phyloP scores from a whole-genome alignment of 148 eudicot genomes.

The Arbutus unedo region DNA sequence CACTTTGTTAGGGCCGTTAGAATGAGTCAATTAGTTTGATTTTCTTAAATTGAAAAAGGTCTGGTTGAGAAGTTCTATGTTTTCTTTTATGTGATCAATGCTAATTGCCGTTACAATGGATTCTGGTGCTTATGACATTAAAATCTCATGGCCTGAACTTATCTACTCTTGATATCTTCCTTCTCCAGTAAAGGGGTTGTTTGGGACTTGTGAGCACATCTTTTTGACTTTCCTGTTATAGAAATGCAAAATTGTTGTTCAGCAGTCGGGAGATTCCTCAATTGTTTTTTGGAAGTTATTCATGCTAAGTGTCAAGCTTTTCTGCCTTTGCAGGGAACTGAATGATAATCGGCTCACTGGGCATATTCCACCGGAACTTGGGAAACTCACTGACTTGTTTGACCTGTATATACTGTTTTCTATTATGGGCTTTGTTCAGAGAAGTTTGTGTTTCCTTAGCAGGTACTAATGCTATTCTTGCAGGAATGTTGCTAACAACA shows the following conservation, averaged over 20 bases:
- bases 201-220: neutral
- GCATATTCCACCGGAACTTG: slow-evolving; percentile 81
- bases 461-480: slow-evolving; percentile 12
- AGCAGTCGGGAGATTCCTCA: neutral
- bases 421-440: neutral
- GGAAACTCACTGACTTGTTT: slow-evolving; percentile 86
- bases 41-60: neutral
- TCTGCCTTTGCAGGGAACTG: slow-evolving; percentile 58
- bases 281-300: neutral
- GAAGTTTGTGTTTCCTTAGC: neutral
- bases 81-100: slow-evolving; percentile 3
- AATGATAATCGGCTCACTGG: slow-evolving; percentile 83
- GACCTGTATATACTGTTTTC: slow-evolving; percentile 59
- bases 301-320: neutral
- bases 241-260: neutral
- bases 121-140: neutral
- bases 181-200: neutral
- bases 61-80: neutral
- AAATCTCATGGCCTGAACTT: neutral
- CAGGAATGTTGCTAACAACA: slow-evolving; percentile 89
- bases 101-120: neutral
- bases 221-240: neutral
- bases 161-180: neutral
- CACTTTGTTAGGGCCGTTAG: neutral
- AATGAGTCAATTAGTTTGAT: neutral